Base-by-base conservation (phyloP, 139 green algal species). In the Haematococcus lacustris region DNA sequence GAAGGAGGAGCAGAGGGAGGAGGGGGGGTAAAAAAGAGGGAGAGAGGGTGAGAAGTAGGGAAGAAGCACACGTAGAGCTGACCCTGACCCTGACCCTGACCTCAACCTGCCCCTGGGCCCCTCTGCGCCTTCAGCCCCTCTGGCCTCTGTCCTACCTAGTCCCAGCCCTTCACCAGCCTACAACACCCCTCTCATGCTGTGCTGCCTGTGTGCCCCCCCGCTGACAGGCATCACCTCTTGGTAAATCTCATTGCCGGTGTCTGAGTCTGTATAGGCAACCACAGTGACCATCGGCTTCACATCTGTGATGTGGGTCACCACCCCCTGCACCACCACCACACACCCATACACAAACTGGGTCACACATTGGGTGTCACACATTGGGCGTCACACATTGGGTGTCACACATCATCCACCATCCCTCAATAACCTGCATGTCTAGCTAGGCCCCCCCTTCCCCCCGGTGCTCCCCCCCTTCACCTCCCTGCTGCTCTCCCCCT, bases 251-350 rank as follows among this genome's bases (percentile, higher is more conserved):
- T 86, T 90, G 2, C 91, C 93, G 30, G 80, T 91, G 40, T 92
- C 84, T 47, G 89, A 83, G 79, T 98, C 96, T 23, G 93, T 91
- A 86, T 98, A 98, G 0, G 94, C 96, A 28, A 94, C 92, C 30
- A 99, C 93, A 1, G 81, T 77, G 1, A 98, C 76, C 76, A 96
- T 70, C 0, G 94, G 94, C 76, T 95, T 95, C 38, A 99, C 94
- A 70, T 99, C 94, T 6, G 86, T 94, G 25, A 94, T 84, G 50
- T 96, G 85, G 0, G 92, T 97, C 23, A 97, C 85, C 1, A 98
- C 91, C 38, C 95, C 94, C 83, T 93, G 85, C 39, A 57, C 47
- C 41, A 40, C 4, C 9, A 34, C 33, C 40, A 32, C 41, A 68
- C 61, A 68, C 25, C 5, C 61, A 68, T 41, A 5, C 33, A 41